A percentile compares a stretch with the other conserved stretches of the same genome.
Conservation (phyloP, 371 early-diverging fungal genomes). For the Parasitella parasitica region DNA sequence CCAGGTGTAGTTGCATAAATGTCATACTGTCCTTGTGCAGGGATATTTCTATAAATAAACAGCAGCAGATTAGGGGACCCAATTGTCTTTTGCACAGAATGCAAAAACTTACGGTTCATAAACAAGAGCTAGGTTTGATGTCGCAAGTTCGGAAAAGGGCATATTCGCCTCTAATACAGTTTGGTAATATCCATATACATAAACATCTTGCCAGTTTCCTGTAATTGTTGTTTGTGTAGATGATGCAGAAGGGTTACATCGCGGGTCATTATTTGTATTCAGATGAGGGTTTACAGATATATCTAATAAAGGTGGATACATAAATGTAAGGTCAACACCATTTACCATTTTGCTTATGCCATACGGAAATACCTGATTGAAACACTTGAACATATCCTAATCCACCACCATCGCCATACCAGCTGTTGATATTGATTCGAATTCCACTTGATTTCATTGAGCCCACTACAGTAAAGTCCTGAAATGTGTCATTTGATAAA, state of each 20-base stretch:
- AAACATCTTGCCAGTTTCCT: slow-evolving; percentile 39
- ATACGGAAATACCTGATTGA: slow-evolving; percentile 46
- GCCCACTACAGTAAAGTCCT: slow-evolving; percentile 51
- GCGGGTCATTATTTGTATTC: slow-evolving; percentile 20
- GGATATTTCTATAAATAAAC: slow-evolving; percentile 42
- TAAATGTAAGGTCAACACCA: background rate
- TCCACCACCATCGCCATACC: slow-evolving; percentile 69
- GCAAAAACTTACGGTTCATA: slow-evolving; percentile 47
- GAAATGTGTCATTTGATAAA: slow-evolving; percentile 32
- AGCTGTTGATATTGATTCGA: slow-evolving; percentile 57
- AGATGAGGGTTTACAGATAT: slow-evolving; percentile 28
- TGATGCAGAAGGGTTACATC: slow-evolving; percentile 9
- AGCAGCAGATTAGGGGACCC: background rate
- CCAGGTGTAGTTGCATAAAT: slow-evolving; percentile 68
- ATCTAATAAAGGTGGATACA: background rate
- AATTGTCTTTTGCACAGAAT: background rate
- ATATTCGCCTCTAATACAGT: slow-evolving; percentile 33
- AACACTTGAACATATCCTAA: slow-evolving; percentile 60
- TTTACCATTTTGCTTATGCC: background rate
- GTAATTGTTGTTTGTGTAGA: slow-evolving; percentile 23
- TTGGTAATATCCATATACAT: slow-evolving; percentile 43
- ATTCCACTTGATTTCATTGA: slow-evolving; percentile 37
- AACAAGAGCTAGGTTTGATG: slow-evolving; percentile 43
- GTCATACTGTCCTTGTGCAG: slow-evolving; percentile 63
- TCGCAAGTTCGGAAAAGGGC: slow-evolving; percentile 35